These are phyloP conservation scores for Metschnikowia lunata DNA, from an alignment of 805 yeast genomes.

Conservation along the genomic window DNA sequence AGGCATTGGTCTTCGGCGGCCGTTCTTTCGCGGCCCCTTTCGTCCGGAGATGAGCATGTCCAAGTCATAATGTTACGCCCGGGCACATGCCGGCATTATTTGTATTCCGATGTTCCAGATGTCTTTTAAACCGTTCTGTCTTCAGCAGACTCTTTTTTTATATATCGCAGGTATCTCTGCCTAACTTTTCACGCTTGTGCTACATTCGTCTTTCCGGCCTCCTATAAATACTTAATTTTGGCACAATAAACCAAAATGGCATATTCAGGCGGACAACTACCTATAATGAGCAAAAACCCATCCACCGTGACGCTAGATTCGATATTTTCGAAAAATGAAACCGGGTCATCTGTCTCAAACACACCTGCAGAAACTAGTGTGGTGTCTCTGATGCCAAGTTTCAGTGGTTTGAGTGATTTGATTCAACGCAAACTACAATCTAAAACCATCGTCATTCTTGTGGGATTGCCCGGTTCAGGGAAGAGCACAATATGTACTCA, in stretches of 20 bases:
- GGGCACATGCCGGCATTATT: no score
- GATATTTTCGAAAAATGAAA: slow-evolving; percentile 20
- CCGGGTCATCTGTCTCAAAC: slow-evolving; percentile 15
- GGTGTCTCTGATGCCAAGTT: slow-evolving; percentile 7
- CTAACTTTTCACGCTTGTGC: no score
- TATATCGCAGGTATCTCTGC: no score
- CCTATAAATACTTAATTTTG: no score
- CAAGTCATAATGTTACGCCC: not conserved
- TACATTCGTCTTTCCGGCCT: no score
- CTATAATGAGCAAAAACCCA: slow-evolving; percentile 12
- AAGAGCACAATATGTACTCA: slow-evolving; percentile 37
- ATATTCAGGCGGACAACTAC: slow-evolving; percentile 2
- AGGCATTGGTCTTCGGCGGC: slow-evolving; percentile 2
- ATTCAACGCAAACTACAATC: slow-evolving; percentile 13
- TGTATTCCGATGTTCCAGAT: no score
- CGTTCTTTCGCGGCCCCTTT: slow-evolving; percentile 8
- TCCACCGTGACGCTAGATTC: slow-evolving; percentile 29
- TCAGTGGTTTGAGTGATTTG: slow-evolving; percentile 13
- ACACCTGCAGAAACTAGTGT: slow-evolving; percentile 18
- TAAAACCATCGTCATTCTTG: slow-evolving; percentile 28
- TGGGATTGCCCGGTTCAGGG: slow-evolving; percentile 42
- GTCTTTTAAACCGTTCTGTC: no score
- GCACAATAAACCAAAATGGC: not conserved
- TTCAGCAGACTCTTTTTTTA: no score
- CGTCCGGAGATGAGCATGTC: slow-evolving; percentile 8